Base-by-base conservation (phyloP, 106 monocot genomes). In the Agapanthus africanus region DNA sequence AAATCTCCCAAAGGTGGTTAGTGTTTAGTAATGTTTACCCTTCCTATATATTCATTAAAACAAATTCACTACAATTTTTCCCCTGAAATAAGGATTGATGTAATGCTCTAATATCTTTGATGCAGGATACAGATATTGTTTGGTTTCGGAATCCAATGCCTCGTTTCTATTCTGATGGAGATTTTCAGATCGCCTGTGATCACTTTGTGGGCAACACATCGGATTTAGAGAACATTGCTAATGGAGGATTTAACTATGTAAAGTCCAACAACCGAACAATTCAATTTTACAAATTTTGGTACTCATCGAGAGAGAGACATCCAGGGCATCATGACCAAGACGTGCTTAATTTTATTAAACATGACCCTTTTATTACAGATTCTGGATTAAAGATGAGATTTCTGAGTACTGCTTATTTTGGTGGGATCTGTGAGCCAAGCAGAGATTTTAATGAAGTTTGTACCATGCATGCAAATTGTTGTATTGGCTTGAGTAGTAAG, bases 401-500 rank as follows among this genome's bases (percentile, higher is more conserved):
- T 62, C 31, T 76, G 42, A 69, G 30, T 47, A 76, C 76, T 60
- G 59, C 27, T 26, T 76, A 59, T 62, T 69, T 76, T 38, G 76
- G 76, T 32, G 76, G 76, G 27, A 25, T 76, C 16, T 76, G 76
- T 60, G 51, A 75, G 34, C 74, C 74, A 33, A 75, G 74, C 59
- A 67, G 67, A 60, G 59, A 75, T 59, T 66, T 75, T 42, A 75
- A 75, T 40, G 16, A 62, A 37, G 69, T 68, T 42, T 76, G 76
- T 23, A 76, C 76, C 11, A 76, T 76, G 76, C 76, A 68, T 69
- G 68, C 76, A 25, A 76, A 76, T 69, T 76, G 67, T 61, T 69
- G 69, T 69, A 50, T 76, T 62, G 76, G 76, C 11, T 49, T 76
- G 37, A 28, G 47, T n/a, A 44, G 69, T 11, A 76, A 76, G 42